Percentiles rank a stretch among this genome's conserved stretches.
Conservation (phyloP, 202 grass and related monocot genomes). For the Eragrostis tef region DNA sequence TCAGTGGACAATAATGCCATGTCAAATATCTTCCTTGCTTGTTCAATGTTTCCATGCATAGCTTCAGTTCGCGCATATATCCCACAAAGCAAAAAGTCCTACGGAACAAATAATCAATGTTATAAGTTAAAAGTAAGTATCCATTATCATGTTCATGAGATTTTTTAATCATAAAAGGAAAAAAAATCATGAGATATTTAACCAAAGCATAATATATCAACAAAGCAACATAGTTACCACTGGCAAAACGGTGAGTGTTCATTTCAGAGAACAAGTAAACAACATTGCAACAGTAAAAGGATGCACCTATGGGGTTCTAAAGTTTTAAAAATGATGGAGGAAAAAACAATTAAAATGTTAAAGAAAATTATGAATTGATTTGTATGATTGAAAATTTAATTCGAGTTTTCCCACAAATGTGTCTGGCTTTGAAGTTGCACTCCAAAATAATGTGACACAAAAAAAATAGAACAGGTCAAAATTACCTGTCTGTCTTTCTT, state of each 20-base stretch:
- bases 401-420: neutral
- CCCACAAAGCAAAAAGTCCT: slow-evolving; percentile 93
- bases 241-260: neutral
- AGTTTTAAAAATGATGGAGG: neutral
- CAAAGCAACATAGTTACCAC: slow-evolving; percentile 17
- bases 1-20: slow-evolving; percentile 81
- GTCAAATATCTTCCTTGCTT: slow-evolving; percentile 97
- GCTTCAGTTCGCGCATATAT: slow-evolving; percentile 90
- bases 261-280: neutral
- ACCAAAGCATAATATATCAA: neutral
- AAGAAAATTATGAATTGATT: slow-evolving; percentile 30
- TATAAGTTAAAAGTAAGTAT: neutral
- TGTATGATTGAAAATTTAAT: slow-evolving; percentile 10
- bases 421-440: neutral
- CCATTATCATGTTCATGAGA: neutral
- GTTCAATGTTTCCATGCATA: slow-evolving; percentile 71
- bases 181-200: neutral
- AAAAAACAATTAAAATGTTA: neutral
- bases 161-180: no score
- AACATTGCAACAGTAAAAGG: neutral
- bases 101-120: slow-evolving; percentile 12
- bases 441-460: slow-evolving; percentile 27
- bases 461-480: neutral
- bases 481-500: slow-evolving; percentile 92
- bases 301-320: no score